Conservation (phyloP, 1,139 yeast genomes). For the Tardiomyces depauwii region DNA sequence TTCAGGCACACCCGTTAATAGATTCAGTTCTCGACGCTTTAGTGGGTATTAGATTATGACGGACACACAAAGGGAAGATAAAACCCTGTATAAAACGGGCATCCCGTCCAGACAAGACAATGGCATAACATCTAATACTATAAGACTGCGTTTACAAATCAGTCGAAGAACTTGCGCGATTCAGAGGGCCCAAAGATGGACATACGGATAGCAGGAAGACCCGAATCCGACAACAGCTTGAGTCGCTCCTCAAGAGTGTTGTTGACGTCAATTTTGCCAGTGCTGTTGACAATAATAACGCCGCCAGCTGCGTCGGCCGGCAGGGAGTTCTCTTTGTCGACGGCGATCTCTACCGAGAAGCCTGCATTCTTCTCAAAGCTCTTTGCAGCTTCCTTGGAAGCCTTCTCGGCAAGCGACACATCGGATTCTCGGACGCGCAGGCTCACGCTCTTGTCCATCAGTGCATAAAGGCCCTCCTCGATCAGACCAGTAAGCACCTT, state of each 20-base stretch:
- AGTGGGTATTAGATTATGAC: too few relatives aligned
- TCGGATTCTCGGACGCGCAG: slow-evolving; percentile 66
- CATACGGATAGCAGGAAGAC: slow-evolving; percentile 85
- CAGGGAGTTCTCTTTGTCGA: slow-evolving; percentile 48
- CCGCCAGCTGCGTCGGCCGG: slow-evolving; percentile 72
- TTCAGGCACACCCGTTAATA: too few relatives aligned
- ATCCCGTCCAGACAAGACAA: not conserved
- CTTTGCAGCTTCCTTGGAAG: slow-evolving; percentile 49
- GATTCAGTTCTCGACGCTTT: too few relatives aligned
- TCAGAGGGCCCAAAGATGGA: slow-evolving; percentile 84
- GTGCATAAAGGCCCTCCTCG: slow-evolving; percentile 67
- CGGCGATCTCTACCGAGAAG: slow-evolving; percentile 20
- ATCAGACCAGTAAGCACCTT: slow-evolving; percentile 65
- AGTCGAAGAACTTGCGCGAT: slow-evolving; percentile 86
- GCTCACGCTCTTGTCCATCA: slow-evolving; percentile 58
- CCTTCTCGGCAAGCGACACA: slow-evolving; percentile 50
- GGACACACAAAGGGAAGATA: too few relatives aligned
- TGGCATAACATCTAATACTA: not conserved
- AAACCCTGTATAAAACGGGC: not conserved
- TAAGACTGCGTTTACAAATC: slow-evolving; percentile 14
- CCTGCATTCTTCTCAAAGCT: slow-evolving; percentile 43
- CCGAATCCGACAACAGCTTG: slow-evolving; percentile 65
- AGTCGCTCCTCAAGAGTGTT: slow-evolving; percentile 94
- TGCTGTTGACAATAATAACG: slow-evolving; percentile 53
- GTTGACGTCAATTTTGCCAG: slow-evolving; percentile 79